phyloP scores from a whole-genome alignment of 169 alveolate species.

The Cryptosporidium ryanae region DNA sequence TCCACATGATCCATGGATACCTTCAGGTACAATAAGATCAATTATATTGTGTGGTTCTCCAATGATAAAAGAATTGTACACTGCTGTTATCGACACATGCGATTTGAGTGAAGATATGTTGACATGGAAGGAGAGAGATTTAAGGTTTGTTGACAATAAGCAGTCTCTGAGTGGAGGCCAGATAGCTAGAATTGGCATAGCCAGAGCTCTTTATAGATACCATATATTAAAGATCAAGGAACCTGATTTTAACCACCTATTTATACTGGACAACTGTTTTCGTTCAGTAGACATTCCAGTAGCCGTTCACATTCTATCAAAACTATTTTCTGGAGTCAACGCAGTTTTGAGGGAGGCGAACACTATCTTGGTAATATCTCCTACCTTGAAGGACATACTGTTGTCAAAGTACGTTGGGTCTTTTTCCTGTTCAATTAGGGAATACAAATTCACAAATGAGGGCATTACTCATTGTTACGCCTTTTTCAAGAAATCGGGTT shows the following conservation, averaged over 20 bases:
- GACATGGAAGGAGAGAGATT: slow-evolving; percentile 64
- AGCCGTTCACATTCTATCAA: slow-evolving; percentile 19
- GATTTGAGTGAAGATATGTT: slow-evolving; percentile 35
- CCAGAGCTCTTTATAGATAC: slow-evolving; percentile 53
- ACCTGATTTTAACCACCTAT: slow-evolving; percentile 40
- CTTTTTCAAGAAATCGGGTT: background rate
- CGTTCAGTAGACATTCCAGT: slow-evolving; percentile 61
- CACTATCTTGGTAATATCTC: slow-evolving; percentile 57
- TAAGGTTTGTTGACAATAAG: slow-evolving; percentile 49
- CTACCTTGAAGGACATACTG: slow-evolving; percentile 26
- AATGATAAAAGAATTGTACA: slow-evolving; percentile 19
- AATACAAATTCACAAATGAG: slow-evolving; percentile 44
- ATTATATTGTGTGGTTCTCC: slow-evolving; percentile 64
- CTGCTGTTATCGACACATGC: slow-evolving; percentile 19
- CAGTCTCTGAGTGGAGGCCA: slow-evolving; percentile 72
- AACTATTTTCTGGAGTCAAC: slow-evolving; percentile 36
- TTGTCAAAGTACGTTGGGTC: slow-evolving; percentile 32
- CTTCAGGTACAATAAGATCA: slow-evolving; percentile 66
- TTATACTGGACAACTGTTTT: slow-evolving; percentile 54
- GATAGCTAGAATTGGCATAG: slow-evolving; percentile 62
- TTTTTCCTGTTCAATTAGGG: slow-evolving; percentile 23
- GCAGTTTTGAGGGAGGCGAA: slow-evolving; percentile 47
- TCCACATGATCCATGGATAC: slow-evolving; percentile 72
- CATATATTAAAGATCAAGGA: background rate
- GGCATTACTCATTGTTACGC: slow-evolving; percentile 52